Conservation (phyloP, 495 filamentous ascomycete species). For the Neurospora sp. region DNA sequence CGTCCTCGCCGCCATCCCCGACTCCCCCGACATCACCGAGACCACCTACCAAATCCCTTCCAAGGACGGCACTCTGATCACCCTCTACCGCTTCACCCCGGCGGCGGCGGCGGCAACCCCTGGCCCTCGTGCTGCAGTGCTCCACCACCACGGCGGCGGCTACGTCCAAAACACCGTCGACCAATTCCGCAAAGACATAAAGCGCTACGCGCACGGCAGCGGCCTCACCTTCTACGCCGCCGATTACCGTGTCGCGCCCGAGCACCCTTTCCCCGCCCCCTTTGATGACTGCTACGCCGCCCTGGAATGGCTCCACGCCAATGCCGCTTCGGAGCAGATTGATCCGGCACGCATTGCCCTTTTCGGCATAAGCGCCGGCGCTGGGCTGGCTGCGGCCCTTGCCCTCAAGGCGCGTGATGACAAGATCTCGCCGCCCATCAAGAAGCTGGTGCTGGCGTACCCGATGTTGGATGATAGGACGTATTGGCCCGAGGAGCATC, state of each 20-base stretch:
- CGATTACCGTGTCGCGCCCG: slow-evolving; percentile 34
- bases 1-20: not conserved
- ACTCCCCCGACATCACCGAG: slow-evolving; percentile 8
- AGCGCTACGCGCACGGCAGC: slow-evolving; percentile 12
- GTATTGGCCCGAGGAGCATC: slow-evolving; percentile 8
- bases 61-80: slow-evolving; percentile 12
- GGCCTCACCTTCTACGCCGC: slow-evolving; percentile 23
- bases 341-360: slow-evolving; percentile 29
- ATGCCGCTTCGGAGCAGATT: slow-evolving; percentile 18
- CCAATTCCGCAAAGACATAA: slow-evolving; percentile 9
- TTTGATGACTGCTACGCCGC: slow-evolving; percentile 28
- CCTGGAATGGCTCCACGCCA: slow-evolving; percentile 19
- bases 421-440: slow-evolving; percentile 15
- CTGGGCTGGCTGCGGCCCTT: slow-evolving; percentile 24
- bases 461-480: slow-evolving; percentile 37
- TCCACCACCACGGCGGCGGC: slow-evolving; percentile 33
- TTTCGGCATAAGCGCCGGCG: slow-evolving; percentile 31
- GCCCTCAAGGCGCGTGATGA: slow-evolving; percentile 27
- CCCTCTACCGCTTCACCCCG: slow-evolving; percentile 15
- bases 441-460: slow-evolving; percentile 24
- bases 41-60: slow-evolving; percentile 10
- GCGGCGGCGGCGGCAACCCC: not conserved
- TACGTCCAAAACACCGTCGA: slow-evolving; percentile 21
- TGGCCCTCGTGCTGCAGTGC: slow-evolving; percentile 13
- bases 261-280: slow-evolving; percentile 23